Percentiles rank a stretch among this genome's conserved stretches.
These are phyloP conservation scores for Erodium trifolium DNA, from an alignment of 441 rosid species.

Conservation along the genomic window DNA sequence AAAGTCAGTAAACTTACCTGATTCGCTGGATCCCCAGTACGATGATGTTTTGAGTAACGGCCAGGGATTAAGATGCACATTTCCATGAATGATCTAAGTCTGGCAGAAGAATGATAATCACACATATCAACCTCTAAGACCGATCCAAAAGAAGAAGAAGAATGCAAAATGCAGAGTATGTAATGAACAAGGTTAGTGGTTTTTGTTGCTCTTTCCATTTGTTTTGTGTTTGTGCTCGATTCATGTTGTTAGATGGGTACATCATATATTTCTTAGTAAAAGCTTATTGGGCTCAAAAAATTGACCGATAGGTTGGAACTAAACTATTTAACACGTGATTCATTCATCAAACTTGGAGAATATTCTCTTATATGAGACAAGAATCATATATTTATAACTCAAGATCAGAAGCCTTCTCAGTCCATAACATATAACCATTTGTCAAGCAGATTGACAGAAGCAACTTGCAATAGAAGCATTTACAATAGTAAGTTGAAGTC, in stretches of 20 bases:
- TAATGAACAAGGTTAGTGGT: too few relatives aligned
- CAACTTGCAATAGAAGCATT: conserved; percentile 4
- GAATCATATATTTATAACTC: neutral
- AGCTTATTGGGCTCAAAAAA: too few relatives aligned
- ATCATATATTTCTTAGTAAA: too few relatives aligned
- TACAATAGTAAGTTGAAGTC: conserved; percentile 9
- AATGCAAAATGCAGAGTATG: conserved; percentile 11
- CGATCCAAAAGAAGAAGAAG: neutral
- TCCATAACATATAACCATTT: neutral
- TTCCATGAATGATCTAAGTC: conserved; percentile 88
- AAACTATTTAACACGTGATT: neutral
- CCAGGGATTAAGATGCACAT: conserved; percentile 86
- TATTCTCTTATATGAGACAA: neutral
- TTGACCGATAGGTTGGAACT: neutral
- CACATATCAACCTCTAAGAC: conserved; percentile 12
- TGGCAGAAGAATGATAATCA: conserved; percentile 27
- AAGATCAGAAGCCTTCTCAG: neutral
- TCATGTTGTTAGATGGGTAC: neutral
- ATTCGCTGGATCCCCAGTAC: conserved; percentile 22
- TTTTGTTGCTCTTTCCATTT: neutral
- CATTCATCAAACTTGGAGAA: neutral
- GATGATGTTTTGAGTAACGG: conserved; percentile 47
- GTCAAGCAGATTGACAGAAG: neutral
- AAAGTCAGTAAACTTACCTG: conserved; percentile 39
- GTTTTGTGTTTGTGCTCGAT: neutral